Evolutionary conservation across 2,329 filamentous ascomycete species (phyloP).

Genomic region (Verticillium nubilum): DNA sequence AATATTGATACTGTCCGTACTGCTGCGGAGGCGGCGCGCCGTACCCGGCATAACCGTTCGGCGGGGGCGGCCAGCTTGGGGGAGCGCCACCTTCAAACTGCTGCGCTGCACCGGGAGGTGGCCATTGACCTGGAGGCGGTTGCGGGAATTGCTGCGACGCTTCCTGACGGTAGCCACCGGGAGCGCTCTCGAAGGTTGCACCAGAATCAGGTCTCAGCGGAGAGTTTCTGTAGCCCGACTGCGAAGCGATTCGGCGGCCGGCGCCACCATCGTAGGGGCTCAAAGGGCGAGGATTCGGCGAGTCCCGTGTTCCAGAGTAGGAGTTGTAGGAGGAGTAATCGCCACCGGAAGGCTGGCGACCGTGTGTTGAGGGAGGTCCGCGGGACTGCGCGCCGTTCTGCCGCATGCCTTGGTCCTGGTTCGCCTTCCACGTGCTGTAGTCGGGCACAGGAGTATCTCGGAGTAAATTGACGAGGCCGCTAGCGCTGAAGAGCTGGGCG

Average conservation of each 20-base stretch:
- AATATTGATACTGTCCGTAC: constrained; percentile 30
- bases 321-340: constrained; percentile 29
- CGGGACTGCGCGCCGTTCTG: constrained; percentile 28
- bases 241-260: constrained; percentile 29
- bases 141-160: constrained; percentile 6
- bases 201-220: constrained; percentile 44
- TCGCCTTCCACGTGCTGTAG: constrained; percentile 47
- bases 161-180: constrained; percentile 21
- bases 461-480: constrained; percentile 68
- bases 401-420: constrained; percentile 19
- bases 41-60: constrained; percentile 24
- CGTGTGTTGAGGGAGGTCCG: constrained; percentile 26
- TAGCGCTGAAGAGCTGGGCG: constrained; percentile 62
- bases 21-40: constrained; percentile 26
- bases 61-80: constrained; percentile 21
- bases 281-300: constrained; percentile 28
- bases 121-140: neutral
- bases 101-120: neutral
- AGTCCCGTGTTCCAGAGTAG: constrained; percentile 5
- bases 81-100: constrained; percentile 11
- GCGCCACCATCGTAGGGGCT: constrained; percentile 40
- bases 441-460: constrained; percentile 62
- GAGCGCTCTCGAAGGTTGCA: constrained; percentile 35
- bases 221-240: constrained; percentile 44
- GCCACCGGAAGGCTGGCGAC: constrained; percentile 34